Percentiles rank a stretch among this genome's conserved stretches.
phyloP scores from a whole-genome alignment of 1,284 basidiomycete species.

The Sanguinoderma infundibulare region DNA sequence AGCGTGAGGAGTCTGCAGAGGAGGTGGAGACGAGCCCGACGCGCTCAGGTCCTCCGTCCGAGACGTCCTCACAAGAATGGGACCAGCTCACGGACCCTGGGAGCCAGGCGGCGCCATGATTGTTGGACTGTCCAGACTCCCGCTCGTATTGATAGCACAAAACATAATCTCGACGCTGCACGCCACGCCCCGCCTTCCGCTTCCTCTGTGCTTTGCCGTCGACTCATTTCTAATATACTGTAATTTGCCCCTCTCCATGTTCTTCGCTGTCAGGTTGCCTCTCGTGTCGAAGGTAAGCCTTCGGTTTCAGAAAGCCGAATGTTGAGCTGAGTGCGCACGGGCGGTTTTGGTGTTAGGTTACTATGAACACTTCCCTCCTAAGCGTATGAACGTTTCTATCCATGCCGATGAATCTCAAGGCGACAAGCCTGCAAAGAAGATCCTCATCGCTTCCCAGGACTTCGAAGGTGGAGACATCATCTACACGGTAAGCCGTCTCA shows the following conservation, averaged over 20 bases:
- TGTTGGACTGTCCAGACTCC: not conserved
- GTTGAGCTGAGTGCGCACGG: conserved; percentile 26
- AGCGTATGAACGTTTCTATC: conserved; percentile 68
- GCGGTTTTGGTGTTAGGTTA: conserved; percentile 57
- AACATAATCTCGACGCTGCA: conserved; percentile 17
- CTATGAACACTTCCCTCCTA: conserved; percentile 73
- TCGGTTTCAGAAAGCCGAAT: conserved; percentile 29
- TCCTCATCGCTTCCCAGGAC: conserved; percentile 71
- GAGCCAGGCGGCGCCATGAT: conserved; percentile 45
- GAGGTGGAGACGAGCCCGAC: conserved; percentile 61
- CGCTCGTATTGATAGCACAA: conserved; percentile 17
- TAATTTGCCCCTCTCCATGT: conserved; percentile 37
- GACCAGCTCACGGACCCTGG: conserved; percentile 79
- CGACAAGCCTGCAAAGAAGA: conserved; percentile 48
- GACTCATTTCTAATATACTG: conserved; percentile 65
- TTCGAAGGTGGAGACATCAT: conserved; percentile 73
- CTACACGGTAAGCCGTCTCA: conserved; percentile 57
- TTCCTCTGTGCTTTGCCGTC: conserved; percentile 31
- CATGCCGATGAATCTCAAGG: conserved; percentile 42
- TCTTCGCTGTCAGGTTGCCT: conserved; percentile 56
- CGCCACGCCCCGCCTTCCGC: conserved; percentile 20
- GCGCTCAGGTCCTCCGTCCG: conserved; percentile 72
- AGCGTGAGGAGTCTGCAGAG: conserved; percentile 29
- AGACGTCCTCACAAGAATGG: conserved; percentile 86
- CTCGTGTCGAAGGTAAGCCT: conserved; percentile 76